Percentiles rank a stretch among this genome's conserved stretches.
phyloP scores from a whole-genome alignment of 495 filamentous ascomycete genomes.

The Hypomontagnella submonticulosa region DNA sequence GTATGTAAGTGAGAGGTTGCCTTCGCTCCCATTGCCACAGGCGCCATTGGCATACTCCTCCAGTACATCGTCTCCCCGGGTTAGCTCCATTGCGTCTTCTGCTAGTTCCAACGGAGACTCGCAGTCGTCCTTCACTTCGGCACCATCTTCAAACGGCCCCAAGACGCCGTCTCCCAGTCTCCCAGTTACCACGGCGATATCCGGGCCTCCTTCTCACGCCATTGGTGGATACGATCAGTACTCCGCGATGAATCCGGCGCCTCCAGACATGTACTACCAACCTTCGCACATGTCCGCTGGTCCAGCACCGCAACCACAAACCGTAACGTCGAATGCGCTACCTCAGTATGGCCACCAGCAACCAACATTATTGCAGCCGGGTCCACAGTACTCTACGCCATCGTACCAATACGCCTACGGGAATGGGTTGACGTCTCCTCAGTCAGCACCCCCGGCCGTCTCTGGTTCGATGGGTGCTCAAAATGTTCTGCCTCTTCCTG shows the following conservation, averaged over 20 bases:
- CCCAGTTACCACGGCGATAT: constrained; percentile 51
- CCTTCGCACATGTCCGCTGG: constrained; percentile 79
- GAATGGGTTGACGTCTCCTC: constrained; percentile 80
- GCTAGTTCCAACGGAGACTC: constrained; percentile 63
- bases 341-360: constrained; percentile 80
- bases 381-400: constrained; percentile 74
- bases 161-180: constrained; percentile 67
- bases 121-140: constrained; percentile 65
- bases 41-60: constrained; percentile 70
- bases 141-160: constrained; percentile 65
- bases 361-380: constrained; percentile 84
- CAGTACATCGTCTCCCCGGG: constrained; percentile 75
- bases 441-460: constrained; percentile 72
- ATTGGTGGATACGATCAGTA: constrained; percentile 66
- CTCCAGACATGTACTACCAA: constrained; percentile 85
- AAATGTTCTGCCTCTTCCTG: constrained; percentile 75
- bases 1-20: constrained; percentile 78
- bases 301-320: constrained; percentile 81
- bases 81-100: constrained; percentile 71
- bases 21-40: constrained; percentile 77
- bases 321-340: constrained; percentile 80
- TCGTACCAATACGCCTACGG: constrained; percentile 79
- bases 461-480: constrained; percentile 72
- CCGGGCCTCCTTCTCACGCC: constrained; percentile 54
- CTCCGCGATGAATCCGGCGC: constrained; percentile 84